Evolutionary conservation across 2,329 filamentous ascomycete genomes (phyloP).

Genomic region (Hyphodiscus sp.): DNA sequence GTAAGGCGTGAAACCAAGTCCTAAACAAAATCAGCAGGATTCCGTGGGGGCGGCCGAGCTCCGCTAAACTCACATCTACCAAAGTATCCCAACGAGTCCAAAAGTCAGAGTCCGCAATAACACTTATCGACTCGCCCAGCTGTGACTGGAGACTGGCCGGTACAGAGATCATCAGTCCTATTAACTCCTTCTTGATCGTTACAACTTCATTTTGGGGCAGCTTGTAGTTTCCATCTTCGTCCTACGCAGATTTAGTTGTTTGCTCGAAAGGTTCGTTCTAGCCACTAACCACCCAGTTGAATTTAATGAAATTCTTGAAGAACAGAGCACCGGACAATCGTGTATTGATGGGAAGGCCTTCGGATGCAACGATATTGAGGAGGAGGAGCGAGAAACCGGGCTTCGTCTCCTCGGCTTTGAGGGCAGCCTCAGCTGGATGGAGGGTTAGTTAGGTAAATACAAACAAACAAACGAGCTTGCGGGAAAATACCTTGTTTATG

Average conservation of each 20-base stretch:
- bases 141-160: conserved; percentile 85
- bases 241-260: conserved; percentile 37
- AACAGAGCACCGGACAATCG: conserved; percentile 83
- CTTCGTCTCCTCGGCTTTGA: conserved; percentile 73
- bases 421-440: conserved; percentile 71
- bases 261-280: not conserved
- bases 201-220: conserved; percentile 74
- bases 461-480: conserved; percentile 18
- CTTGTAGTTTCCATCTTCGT: conserved; percentile 92
- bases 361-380: conserved; percentile 81
- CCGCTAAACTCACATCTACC: conserved; percentile 55
- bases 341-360: conserved; percentile 65
- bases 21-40: conserved; percentile 33
- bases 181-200: conserved; percentile 90
- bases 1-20: conserved; percentile 87
- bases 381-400: conserved; percentile 83
- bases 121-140: conserved; percentile 91
- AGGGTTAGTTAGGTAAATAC: conserved; percentile 10
- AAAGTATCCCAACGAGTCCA: conserved; percentile 96
- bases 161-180: conserved; percentile 92
- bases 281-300: conserved; percentile 73
- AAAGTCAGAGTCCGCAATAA: conserved; percentile 97
- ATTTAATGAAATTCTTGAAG: conserved; percentile 98
- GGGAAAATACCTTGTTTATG: conserved; percentile 73
- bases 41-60: not conserved